A percentile compares a stretch with the other conserved stretches of the same genome.
These are phyloP conservation scores for Diaporthe sp. DNA, from an alignment of 2,329 filamentous ascomycete genomes.

Conservation along the genomic window DNA sequence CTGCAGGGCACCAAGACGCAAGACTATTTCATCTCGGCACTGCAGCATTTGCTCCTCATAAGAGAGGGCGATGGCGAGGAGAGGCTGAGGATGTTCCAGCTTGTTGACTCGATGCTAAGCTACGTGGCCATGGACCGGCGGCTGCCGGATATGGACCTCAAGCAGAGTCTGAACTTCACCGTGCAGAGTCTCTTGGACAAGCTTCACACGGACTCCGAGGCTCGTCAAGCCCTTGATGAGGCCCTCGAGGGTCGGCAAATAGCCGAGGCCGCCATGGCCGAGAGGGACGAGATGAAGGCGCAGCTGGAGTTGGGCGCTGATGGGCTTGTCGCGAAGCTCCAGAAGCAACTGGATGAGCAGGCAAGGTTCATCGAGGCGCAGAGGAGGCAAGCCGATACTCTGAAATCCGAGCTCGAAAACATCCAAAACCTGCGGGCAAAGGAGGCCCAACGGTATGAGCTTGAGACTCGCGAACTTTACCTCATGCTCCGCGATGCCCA, in stretches of 20 bases:
- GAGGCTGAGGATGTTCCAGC: slow-evolving; percentile 93
- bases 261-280: slow-evolving; percentile 94
- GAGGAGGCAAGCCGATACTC: slow-evolving; percentile 83
- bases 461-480: slow-evolving; percentile 96
- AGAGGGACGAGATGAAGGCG: slow-evolving; percentile 93
- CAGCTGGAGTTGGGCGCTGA: slow-evolving; percentile 93
- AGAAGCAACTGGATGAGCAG: slow-evolving; percentile 95
- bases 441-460: slow-evolving; percentile 92
- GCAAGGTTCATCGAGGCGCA: slow-evolving; percentile 91
- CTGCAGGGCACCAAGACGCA: slow-evolving; percentile 87
- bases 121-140: slow-evolving; percentile 99
- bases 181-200: slow-evolving; percentile 96
- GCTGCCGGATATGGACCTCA: slow-evolving; percentile 95
- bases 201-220: slow-evolving; percentile 95
- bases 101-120: slow-evolving; percentile 98
- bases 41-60: slow-evolving; percentile 95
- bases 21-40: slow-evolving; percentile 94
- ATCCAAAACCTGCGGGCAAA: slow-evolving; percentile 88
- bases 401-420: slow-evolving; percentile 91
- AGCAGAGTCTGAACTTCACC: slow-evolving; percentile 97
- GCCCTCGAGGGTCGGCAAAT: slow-evolving; percentile 91
- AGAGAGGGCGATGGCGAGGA: slow-evolving; percentile 94
- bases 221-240: slow-evolving; percentile 91
- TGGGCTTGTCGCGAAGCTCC: slow-evolving; percentile 90
- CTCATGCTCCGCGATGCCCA: slow-evolving; percentile 98